Evolutionary conservation across 805 yeast genomes (phyloP).

Genomic region (Cyberlindnera petersonii): DNA sequence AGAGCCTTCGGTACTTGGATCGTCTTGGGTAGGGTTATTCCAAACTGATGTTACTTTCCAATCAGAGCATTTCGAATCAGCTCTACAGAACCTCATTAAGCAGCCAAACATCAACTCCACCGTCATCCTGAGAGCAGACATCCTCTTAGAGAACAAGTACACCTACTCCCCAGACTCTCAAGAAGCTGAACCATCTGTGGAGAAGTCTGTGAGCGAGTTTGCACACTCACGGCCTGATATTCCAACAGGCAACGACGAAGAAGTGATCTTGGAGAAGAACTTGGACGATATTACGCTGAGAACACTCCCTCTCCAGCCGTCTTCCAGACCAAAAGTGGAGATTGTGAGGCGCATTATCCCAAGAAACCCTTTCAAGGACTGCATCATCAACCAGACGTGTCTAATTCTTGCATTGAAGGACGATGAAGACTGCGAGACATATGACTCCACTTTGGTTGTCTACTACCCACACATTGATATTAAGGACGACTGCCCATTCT

Average conservation of each 20-base stretch:
- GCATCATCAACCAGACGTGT: conserved; percentile 82
- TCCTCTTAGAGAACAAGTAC: conserved; percentile 49
- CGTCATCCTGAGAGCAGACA: conserved; percentile 84
- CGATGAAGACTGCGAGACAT: conserved; percentile 19
- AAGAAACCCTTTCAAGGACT: conserved; percentile 83
- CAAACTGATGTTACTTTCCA: conserved; percentile 45
- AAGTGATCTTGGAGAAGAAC: conserved; percentile 28
- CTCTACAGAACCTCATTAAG: conserved; percentile 73
- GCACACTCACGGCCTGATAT: conserved; percentile 32
- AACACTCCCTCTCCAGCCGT: conserved; percentile 25
- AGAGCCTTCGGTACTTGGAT: conserved; percentile 46
- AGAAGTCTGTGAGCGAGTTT: conserved; percentile 24
- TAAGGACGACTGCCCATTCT: conserved; percentile 71
- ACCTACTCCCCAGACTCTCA: too few species aligned
- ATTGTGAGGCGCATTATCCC: conserved; percentile 87
- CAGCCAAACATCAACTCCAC: conserved; percentile 92
- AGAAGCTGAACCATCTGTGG: conserved; percentile 24
- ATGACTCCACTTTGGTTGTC: conserved; percentile 50
- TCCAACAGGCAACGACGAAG: conserved; percentile 22
- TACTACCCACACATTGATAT: conserved; percentile 72
- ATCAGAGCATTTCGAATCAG: conserved; percentile 58
- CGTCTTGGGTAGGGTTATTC: conserved; percentile 60
- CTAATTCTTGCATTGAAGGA: conserved; percentile 38
- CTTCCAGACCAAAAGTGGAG: conserved; percentile 39
- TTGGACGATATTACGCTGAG: conserved; percentile 42